phyloP scores from a whole-genome alignment of 163 green algal species.

The Chlamydomonas reinhardtii region DNA sequence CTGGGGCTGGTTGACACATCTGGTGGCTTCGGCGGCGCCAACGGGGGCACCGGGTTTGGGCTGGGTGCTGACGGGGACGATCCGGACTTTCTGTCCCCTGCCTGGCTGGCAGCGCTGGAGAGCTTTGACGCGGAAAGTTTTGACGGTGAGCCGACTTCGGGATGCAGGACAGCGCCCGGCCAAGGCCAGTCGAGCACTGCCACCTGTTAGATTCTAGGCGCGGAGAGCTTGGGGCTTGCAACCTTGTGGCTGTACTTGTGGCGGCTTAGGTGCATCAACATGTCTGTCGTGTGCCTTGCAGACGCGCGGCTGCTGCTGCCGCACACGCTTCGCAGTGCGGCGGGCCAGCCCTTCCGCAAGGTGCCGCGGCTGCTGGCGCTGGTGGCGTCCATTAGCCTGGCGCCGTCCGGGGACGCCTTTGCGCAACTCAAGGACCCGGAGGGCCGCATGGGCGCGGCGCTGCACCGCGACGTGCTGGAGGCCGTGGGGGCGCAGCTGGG shows the following conservation, averaged over 20 bases:
- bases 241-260: too few relatives aligned
- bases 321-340: conserved; percentile 20
- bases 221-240: too few relatives aligned
- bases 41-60: not conserved
- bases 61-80: not conserved
- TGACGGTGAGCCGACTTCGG: not conserved
- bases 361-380: conserved; percentile 36
- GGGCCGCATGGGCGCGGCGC: conserved; percentile 39
- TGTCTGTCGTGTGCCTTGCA: not conserved
- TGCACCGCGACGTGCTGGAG: conserved; percentile 40
- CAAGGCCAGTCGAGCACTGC: too few relatives aligned
- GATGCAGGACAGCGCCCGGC: too few relatives aligned
- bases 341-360: conserved; percentile 14
- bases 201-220: too few relatives aligned
- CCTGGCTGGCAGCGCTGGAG: conserved; percentile 24
- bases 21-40: not conserved
- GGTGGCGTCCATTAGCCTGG: conserved; percentile 14
- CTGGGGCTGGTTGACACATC: conserved; percentile 4
- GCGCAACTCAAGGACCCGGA: conserved; percentile 42
- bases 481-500: conserved; percentile 3
- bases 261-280: not conserved
- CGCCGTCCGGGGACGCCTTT: conserved; percentile 28
- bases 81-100: conserved; percentile 20
- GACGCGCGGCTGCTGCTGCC: conserved; percentile 37
- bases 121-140: conserved; percentile 36